Evolutionary conservation across 2,329 filamentous ascomycete species (phyloP), one percentile per base, ranked within the genome.

Genomic region (Claviceps digitariae): DNA sequence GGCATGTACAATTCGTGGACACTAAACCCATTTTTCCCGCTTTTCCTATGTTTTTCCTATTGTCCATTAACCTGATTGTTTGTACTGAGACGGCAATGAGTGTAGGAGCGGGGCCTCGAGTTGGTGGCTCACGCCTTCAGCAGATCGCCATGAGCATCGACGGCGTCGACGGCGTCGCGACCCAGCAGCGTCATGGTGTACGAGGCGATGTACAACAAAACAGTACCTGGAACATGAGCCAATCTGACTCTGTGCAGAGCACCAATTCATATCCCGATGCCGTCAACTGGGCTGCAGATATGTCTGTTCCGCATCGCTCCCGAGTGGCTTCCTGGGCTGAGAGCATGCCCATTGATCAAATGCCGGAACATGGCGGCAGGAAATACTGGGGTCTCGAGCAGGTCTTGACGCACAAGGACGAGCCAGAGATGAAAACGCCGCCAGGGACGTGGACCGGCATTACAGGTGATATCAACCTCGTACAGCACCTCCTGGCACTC

Each of bases 401-500:
- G 50, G 61, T 81, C 20, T 62, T 81, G 21, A 72, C 73, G 0
- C 73, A 75, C 1, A 60, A 72, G 15, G 69, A 72, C 25, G 61
- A 71, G 34, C 67, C 74, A 0, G 71, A 74, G 40, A 66, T 71
- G 60, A 71, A 71, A 56, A 63, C 70, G 0, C 68, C 74, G 0
- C 60, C 71, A 0, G 66, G 61, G 3, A 72, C 71, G 0, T 87
- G 83, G 84, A 86, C 83, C 1, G 71, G 61, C 41, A 74, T 86
- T 23, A 84, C 82, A 2, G 62, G 65, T 3, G 82, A 87, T 57
- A 60, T 70, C 13, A 67, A 64, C 13, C 73, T 87, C 31, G 78
- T 87, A 1, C 74, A 82, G 56, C 81, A 83, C 59, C 71, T 87
- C 10, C 67, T 87, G 51, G 74, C 77, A 0, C 69, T 86, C 34